Conservation (phyloP, 1,139 yeast genomes). For the Waltiozyma sp. region DNA sequence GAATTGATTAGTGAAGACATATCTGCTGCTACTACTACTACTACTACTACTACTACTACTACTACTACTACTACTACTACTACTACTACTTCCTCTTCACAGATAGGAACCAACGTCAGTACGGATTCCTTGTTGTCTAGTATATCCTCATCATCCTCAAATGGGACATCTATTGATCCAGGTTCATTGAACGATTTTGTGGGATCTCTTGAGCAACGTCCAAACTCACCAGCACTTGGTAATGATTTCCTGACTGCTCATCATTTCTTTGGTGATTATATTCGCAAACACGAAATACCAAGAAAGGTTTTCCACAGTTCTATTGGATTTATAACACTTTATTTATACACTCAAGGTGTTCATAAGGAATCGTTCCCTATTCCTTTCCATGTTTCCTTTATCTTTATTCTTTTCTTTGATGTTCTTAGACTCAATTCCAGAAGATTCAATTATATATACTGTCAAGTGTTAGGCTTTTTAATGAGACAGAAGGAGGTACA, state of each 20-base stretch:
- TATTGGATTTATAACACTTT: slow-evolving; percentile 71
- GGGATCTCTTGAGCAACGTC: slow-evolving; percentile 3
- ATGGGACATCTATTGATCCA: slow-evolving; percentile 4
- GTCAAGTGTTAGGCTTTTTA: slow-evolving; percentile 59
- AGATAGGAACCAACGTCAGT: neutral
- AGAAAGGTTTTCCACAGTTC: slow-evolving; percentile 81
- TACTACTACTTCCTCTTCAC: neutral
- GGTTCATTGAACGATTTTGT: slow-evolving; percentile 7
- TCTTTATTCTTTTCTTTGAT: slow-evolving; percentile 53
- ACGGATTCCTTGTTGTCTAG: neutral
- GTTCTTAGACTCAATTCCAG: slow-evolving; percentile 52
- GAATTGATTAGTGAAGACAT: neutral
- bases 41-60: too few species aligned
- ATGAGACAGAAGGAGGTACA: slow-evolving; percentile 75
- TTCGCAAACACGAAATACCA: slow-evolving; percentile 77
- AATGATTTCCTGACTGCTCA: slow-evolving; percentile 21
- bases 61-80: too few species aligned
- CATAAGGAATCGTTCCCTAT: slow-evolving; percentile 45
- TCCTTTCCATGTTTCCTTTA: slow-evolving; percentile 45
- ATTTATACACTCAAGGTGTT: slow-evolving; percentile 55
- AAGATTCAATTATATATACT: slow-evolving; percentile 51
- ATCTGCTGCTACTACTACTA: neutral
- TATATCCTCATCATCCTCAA: slow-evolving; percentile 1
- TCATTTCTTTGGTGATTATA: slow-evolving; percentile 34
- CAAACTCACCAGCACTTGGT: slow-evolving; percentile 8